Percentiles rank a stretch among this genome's conserved stretches.
phyloP scores from a whole-genome alignment of 768 basidiomycete species.

The Grammothele lineata region DNA sequence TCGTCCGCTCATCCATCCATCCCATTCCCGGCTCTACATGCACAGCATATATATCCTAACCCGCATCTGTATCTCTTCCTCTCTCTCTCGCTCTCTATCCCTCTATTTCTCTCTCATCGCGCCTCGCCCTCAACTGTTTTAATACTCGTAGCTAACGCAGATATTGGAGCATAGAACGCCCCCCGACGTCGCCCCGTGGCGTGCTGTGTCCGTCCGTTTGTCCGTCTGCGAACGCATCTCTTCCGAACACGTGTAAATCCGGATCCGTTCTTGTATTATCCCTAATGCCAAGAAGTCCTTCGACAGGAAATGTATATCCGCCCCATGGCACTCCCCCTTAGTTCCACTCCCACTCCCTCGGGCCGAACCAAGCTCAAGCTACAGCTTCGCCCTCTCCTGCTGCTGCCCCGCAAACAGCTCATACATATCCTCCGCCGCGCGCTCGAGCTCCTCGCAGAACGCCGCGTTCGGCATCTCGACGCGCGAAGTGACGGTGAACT shows the following conservation, averaged over 20 bases:
- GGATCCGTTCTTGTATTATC: no score
- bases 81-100: conserved; percentile 2
- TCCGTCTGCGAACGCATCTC: no score
- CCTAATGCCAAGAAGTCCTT: no score
- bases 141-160: conserved; percentile 20
- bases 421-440: conserved; percentile 66
- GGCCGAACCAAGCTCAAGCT: neutral
- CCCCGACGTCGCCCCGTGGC: no score
- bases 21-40: conserved; percentile 8
- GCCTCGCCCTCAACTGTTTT: no score
- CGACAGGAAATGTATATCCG: no score
- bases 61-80: conserved; percentile 26
- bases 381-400: conserved; percentile 8
- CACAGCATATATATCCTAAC: conserved; percentile 31
- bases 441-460: conserved; percentile 67
- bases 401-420: conserved; percentile 32
- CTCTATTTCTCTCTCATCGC: no score
- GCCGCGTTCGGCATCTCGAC: conserved; percentile 76
- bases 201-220: no score
- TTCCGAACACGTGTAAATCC: no score
- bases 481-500: conserved; percentile 85
- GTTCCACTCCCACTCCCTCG: neutral
- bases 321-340: no score
- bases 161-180: conserved; percentile 18
- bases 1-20: conserved; percentile 11